Evolutionary conservation across 345 rosid species (phyloP).

Genomic region (Citrus medica): DNA sequence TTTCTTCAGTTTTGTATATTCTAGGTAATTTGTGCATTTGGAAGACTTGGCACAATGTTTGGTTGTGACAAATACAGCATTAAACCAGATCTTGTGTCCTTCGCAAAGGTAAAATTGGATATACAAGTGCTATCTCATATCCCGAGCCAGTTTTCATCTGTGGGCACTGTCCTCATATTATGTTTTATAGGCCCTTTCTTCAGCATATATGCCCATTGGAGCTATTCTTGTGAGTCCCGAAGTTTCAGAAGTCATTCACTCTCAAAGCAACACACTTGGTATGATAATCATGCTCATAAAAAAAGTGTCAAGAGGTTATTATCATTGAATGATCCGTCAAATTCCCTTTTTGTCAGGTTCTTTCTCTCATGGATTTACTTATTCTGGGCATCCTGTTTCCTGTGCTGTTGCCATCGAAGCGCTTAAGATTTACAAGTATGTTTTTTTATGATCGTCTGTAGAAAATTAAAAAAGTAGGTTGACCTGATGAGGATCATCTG

Average conservation of each 20-base stretch:
- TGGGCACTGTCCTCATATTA: neutral
- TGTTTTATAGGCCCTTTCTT: constrained; percentile 75
- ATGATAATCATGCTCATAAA: constrained; percentile 4
- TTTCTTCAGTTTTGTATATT: constrained; percentile 14
- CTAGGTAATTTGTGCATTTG: constrained; percentile 97
- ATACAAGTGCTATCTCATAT: neutral
- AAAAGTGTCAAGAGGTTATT: neutral
- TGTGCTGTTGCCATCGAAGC: constrained; percentile 90
- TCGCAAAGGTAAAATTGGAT: constrained; percentile 71
- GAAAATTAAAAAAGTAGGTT: neutral
- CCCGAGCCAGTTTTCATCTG: neutral
- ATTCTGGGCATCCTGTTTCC: constrained; percentile 94
- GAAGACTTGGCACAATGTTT: constrained; percentile 94
- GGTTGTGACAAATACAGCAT: constrained; percentile 90
- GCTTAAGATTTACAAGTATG: constrained; percentile 67
- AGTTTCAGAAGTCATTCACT: constrained; percentile 77
- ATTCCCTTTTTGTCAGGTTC: constrained; percentile 42
- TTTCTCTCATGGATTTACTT: constrained; percentile 94
- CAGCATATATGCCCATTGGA: constrained; percentile 94
- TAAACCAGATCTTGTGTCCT: constrained; percentile 83
- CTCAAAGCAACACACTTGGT: constrained; percentile 98
- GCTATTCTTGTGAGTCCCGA: constrained; percentile 84
- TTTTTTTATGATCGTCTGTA: constrained; percentile 5
- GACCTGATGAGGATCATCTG: neutral
- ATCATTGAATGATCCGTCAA: neutral